phyloP scores from a whole-genome alignment of 345 rosid genomes.

The Kandelia obovata region DNA sequence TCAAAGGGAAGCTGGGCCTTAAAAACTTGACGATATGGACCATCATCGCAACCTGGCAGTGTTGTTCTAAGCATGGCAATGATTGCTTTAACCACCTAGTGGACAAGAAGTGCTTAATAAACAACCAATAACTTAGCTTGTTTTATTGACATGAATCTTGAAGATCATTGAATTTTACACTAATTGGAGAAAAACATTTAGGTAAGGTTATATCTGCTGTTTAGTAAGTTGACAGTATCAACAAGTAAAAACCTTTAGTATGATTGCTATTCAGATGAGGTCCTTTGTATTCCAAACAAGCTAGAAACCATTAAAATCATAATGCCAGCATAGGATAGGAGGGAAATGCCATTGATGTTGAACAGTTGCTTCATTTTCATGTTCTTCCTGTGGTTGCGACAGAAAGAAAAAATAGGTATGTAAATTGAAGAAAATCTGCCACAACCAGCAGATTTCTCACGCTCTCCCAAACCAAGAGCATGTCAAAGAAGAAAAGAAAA shows the following conservation, averaged over 20 bases:
- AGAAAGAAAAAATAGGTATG: background rate
- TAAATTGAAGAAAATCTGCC: background rate
- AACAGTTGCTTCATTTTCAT: background rate
- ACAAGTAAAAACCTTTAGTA: background rate
- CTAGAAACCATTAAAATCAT: background rate
- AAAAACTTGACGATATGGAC: constrained; percentile 74
- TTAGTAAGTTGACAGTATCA: background rate
- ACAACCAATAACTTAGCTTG: background rate
- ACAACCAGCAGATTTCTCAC: background rate
- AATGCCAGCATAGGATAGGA: background rate
- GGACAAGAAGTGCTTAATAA: constrained; percentile 15
- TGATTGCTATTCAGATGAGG: background rate
- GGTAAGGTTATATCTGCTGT: background rate
- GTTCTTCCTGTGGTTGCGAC: background rate
- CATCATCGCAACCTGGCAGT: constrained; percentile 70
- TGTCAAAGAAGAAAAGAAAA: background rate
- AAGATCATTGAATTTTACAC: background rate
- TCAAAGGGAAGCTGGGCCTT: constrained; percentile 81
- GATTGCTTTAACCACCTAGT: constrained; percentile 69
- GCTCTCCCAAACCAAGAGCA: background rate
- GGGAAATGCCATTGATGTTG: background rate
- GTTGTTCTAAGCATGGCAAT: constrained; percentile 80
- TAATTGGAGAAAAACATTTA: background rate
- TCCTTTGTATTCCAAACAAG: background rate
- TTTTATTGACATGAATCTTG: constrained; percentile 1